These are phyloP conservation scores for Aspergillus novofumigatus DNA, from an alignment of 2,329 filamentous ascomycete genomes.

Conservation along the genomic window DNA sequence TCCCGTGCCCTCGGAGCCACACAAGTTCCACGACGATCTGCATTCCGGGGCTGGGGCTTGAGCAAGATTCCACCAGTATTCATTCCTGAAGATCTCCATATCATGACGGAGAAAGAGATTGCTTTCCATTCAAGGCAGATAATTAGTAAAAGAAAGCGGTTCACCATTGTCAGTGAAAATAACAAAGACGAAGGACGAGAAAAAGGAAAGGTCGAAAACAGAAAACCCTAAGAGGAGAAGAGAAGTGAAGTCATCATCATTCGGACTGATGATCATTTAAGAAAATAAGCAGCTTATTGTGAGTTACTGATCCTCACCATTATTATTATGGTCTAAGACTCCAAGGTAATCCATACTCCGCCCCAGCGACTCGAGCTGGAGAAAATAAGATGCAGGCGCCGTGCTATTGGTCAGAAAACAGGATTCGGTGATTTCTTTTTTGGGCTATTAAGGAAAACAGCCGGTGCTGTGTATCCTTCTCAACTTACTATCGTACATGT, in stretches of 20 bases:
- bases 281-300: background rate
- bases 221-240: slow-evolving; percentile 5
- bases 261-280: background rate
- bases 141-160: background rate
- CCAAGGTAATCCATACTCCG: background rate
- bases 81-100: background rate
- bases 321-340: too few relatives aligned
- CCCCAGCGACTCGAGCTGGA: background rate
- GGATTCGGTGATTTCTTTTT: background rate
- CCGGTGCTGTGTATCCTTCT: background rate
- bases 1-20: slow-evolving; percentile 7
- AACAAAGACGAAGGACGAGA: background rate
- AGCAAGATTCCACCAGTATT: background rate
- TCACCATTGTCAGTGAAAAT: background rate
- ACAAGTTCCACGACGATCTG: background rate
- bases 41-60: background rate
- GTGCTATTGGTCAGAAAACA: background rate
- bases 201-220: background rate
- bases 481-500: slow-evolving; percentile 1
- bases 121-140: background rate
- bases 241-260: background rate
- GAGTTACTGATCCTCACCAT: background rate
- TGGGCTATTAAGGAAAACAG: background rate
- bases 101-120: background rate
- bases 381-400: background rate